Percentiles rank a stretch among this genome's conserved stretches.
These are phyloP conservation scores for Diophrys appendiculata DNA, from an alignment of 73 alveolate species.

Conservation along the genomic window DNA sequence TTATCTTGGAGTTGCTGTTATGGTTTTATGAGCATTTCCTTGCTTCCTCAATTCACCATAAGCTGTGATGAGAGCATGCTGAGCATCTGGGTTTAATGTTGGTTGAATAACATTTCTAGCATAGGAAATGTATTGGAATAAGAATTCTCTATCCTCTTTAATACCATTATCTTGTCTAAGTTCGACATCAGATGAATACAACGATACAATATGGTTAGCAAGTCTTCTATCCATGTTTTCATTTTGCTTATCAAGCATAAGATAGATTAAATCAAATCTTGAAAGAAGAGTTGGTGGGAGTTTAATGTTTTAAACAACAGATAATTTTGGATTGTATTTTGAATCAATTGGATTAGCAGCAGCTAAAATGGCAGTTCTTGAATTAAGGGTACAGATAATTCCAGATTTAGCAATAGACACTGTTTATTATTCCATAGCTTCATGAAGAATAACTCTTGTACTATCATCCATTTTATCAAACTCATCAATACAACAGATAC, in stretches of 20 bases:
- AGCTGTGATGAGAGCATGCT: slow-evolving; percentile 65
- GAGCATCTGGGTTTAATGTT: slow-evolving; percentile 78
- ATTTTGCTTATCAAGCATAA: slow-evolving; percentile 93
- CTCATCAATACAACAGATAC: slow-evolving; percentile 99
- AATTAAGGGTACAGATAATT: slow-evolving; percentile 96
- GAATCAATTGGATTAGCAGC: slow-evolving; percentile 97
- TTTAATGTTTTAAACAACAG: slow-evolving; percentile 96
- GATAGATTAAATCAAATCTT: slow-evolving; percentile 97
- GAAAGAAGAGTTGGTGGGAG: slow-evolving; percentile 97
- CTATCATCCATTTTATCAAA: slow-evolving; percentile 99
- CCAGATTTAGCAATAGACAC: slow-evolving; percentile 99
- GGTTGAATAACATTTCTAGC: slow-evolving; percentile 80
- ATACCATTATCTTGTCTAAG: slow-evolving; percentile 6
- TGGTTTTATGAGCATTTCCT: slow-evolving; percentile 85
- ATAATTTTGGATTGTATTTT: slow-evolving; percentile 81
- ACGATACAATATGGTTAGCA: slow-evolving; percentile 93
- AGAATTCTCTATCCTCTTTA: slow-evolving; percentile 63
- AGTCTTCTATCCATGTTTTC: slow-evolving; percentile 91
- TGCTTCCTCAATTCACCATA: slow-evolving; percentile 88
- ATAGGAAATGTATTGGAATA: slow-evolving; percentile 81
- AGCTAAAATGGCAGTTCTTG: slow-evolving; percentile 99
- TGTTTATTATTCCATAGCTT: slow-evolving; percentile 96
- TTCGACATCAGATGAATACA: slow-evolving; percentile 62
- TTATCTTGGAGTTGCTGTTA: slow-evolving; percentile 98
- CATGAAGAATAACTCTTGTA: slow-evolving; percentile 96